Evolutionary conservation across 2,329 filamentous ascomycete species (phyloP).

Genomic region (Ceratocystis ficicola): DNA sequence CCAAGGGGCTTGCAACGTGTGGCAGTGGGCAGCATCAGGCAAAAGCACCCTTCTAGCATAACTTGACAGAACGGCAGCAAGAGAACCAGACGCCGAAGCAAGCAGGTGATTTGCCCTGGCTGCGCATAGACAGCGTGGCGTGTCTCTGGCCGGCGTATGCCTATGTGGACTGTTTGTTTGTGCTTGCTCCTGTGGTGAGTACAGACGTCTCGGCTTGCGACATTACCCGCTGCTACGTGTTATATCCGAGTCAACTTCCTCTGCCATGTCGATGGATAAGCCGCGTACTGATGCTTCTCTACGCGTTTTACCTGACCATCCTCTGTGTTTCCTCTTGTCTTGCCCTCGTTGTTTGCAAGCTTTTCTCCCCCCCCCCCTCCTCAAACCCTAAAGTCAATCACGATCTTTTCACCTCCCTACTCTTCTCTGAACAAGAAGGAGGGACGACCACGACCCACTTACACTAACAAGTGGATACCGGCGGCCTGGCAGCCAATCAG

Average conservation of each 20-base stretch:
- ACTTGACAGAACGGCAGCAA: background rate
- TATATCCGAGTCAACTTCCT: background rate
- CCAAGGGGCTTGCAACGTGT: slow-evolving; percentile 5
- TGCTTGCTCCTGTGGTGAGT: background rate
- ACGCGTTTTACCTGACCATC: background rate
- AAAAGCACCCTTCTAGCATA: background rate
- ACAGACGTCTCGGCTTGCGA: slow-evolving; percentile 6
- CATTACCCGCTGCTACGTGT: slow-evolving; percentile 5
- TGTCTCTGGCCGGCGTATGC: background rate
- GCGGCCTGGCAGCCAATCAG: background rate
- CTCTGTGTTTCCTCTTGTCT: background rate
- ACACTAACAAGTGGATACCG: background rate
- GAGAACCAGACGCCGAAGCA: background rate
- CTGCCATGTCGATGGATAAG: background rate
- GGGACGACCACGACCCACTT: background rate
- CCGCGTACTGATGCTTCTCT: background rate
- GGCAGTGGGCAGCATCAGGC: background rate
- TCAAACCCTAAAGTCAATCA: slow-evolving; percentile 4
- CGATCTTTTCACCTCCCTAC: background rate
- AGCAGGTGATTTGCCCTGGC: too few species aligned
- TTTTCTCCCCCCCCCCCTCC: background rate
- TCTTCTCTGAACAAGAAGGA: background rate
- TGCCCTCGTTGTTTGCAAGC: background rate
- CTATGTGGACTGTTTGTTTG: background rate
- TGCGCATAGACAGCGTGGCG: background rate